Evolutionary conservation across 768 basidiomycete species (phyloP), one percentile per base, ranked within the genome.

Genomic region (Boletellus emodensis): DNA sequence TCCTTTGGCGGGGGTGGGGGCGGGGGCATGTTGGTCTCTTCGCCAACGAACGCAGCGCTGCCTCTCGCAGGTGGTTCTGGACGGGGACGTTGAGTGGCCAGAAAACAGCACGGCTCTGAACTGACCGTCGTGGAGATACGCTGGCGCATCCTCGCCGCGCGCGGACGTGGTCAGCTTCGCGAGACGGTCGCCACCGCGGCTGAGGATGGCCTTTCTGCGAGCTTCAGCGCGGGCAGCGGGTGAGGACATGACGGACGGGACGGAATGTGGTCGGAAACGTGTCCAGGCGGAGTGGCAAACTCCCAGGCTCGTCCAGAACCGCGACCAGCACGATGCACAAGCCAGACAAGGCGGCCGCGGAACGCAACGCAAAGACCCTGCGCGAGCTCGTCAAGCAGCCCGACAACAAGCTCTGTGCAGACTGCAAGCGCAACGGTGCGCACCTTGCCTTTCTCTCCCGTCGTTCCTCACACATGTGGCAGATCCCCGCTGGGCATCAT

Each of bases 401-500:
- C 15, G 92, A 94, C 55, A 99, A 97, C 73, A 97, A 93, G 70
- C 68, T 88, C 36, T 99, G 95, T 57, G 92, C 91, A 1, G 95
- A 99, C 63, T 99, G 95, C 76, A 95, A 96, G 67, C 84, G 90
- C 54, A 94, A 96, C 68, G 95, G 94, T 90, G 59, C 33, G 84
- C 70, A 35, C n/a, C 10, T 12, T 5, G 13, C 5, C 1, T 1
- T n/a, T n/a, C 12, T 1, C 2, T 26, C 8, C 20, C 12, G 22
- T 22, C 35, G 13, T 2, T 15, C 28, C 33, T 52, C 12, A 46
- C 14, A 6, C n/a, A 26, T 36, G 22, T 44, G 13, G 14, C 57
- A 96, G 94, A 98, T 76, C 91, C 95, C 39, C 80, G 95, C 60
- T 99, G 95, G 95, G 95, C 95, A 38, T 93, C 92, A 8, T 96